phyloP scores from a whole-genome alignment of 1,284 basidiomycete species.

The Sanguinoderma infundibulare region DNA sequence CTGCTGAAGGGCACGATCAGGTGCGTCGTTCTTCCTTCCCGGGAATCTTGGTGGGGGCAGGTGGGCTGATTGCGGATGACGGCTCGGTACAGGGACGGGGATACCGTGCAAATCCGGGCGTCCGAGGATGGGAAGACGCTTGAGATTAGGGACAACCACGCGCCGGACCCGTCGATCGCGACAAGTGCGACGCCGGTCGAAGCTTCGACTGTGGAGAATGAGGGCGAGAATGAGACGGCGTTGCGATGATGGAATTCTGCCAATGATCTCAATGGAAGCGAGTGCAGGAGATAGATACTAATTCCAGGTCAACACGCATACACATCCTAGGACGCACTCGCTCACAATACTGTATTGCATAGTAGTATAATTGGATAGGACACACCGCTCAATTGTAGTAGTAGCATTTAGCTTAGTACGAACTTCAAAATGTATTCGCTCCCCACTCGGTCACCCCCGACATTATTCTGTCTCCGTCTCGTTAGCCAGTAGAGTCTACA shows the following conservation, averaged over 20 bases:
- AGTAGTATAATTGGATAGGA: no score
- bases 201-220: not conserved
- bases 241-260: slow-evolving; percentile 78
- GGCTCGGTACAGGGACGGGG: slow-evolving; percentile 53
- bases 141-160: slow-evolving; percentile 62
- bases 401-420: no score
- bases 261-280: no score
- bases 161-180: slow-evolving; percentile 42
- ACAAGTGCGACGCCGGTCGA: not conserved
- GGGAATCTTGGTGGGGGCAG: not conserved
- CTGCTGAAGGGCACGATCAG: slow-evolving; percentile 77
- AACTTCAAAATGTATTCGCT: no score
- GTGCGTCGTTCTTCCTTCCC: slow-evolving; percentile 42
- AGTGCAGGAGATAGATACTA: no score
- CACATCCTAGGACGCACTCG: no score
- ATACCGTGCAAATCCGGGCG: slow-evolving; percentile 61
- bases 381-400: no score
- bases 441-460: no score
- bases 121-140: slow-evolving; percentile 48
- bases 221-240: not conserved
- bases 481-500: no score
- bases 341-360: no score
- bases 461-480: no score
- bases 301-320: no score
- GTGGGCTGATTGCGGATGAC: slow-evolving; percentile 39